Evolutionary conservation across 2,329 filamentous ascomycete species (phyloP), one percentile per base, ranked within the genome.

Genomic region (Aspergillus ibericus): DNA sequence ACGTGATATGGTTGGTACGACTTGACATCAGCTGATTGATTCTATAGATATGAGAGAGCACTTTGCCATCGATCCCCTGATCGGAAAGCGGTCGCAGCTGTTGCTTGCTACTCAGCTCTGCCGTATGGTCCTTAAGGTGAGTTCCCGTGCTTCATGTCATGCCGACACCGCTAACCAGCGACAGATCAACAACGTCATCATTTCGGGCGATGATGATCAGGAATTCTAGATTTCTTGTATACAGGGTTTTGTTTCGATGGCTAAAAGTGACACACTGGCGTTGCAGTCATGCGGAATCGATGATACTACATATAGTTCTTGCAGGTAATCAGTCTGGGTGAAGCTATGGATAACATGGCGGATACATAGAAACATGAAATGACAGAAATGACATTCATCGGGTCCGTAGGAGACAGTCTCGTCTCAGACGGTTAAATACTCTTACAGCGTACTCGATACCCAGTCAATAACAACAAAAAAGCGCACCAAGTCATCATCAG

Each of bases 41-140:
- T n/a, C 16, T 52, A 22, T 72, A 87, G 88, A 98, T 79, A 99
- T 99, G 95, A 93, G 90, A 81, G 88, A 96, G 68, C 91, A 95
- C 66, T 99, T 99, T 77, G 95, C 97, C 66, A 98, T 99, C 74
- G 95, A 99, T 74, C 96, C 95, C 54, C 82, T 99, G 72, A 99
- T 99, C 75, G 95, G 95, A 69, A 99, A 99, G 85, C 90, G 91
- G 79, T 93, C 97, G 81, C 95, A 99, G 80, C 85, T 99, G 61
- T 87, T 97, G 80, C 85, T 99, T 65, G 95, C 95, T 32, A 99
- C 96, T 53, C 95, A 99, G 81, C 82, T 99, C 67, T 98, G 95
- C 82, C 88, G 95, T 66, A 98, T 99, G 93, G 93, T 97, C 66
- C 84, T 97, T 68, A 97, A 96, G 87, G 87, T 93, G 73, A 54